Base-by-base conservation (phyloP, 805 yeast genomes). In the Saccharomyces mikatae region DNA sequence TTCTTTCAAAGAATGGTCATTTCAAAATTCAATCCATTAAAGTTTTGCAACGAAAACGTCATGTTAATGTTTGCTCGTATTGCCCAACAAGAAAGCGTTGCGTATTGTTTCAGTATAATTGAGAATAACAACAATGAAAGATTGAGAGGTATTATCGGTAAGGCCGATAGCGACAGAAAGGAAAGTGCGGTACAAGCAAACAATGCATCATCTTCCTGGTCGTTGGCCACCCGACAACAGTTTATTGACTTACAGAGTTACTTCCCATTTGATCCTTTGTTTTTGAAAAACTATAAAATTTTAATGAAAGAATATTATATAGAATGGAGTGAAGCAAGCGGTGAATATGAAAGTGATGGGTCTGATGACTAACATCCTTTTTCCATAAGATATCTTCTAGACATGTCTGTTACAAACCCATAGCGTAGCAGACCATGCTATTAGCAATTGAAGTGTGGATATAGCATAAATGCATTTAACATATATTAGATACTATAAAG, bases 231-330 rank as follows among this genome's bases (percentile, higher is more conserved):
- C 53, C 84, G 84, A 63, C 91, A 87, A 65, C 96, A 90, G 65
- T 89, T 88, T 64, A 78, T 87, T 60, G 96, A 89, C 63, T 75
- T 92, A 52, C 97, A 91, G 68, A 90, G 94, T n/a, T 92, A 89
- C 68, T 92, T 92, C 71, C 99, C 99, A 11, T 92, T 88, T 68
- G 98, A 92, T 74, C 99, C 99, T 1, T 71, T 94, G 57, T 81
- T 87, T 51, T 77, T 92, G 58, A 86, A 84, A 48, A 71, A 71
- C 10, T 80, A 88, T 49, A 81, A 83, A 62, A 68, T 71, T 44
- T 67, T 81, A 32, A 72, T 94, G 54, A 74, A 77, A 31, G 75
- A 71, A 5, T 76, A 78, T 56, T 87, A 83, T 64, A 82, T 91
- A 28, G 94, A 90, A 62, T 92, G 98, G 98, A 78, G 78, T 41